phyloP scores from a whole-genome alignment of 2,329 filamentous ascomycete species.

The Cladosporium cucumerinum region DNA sequence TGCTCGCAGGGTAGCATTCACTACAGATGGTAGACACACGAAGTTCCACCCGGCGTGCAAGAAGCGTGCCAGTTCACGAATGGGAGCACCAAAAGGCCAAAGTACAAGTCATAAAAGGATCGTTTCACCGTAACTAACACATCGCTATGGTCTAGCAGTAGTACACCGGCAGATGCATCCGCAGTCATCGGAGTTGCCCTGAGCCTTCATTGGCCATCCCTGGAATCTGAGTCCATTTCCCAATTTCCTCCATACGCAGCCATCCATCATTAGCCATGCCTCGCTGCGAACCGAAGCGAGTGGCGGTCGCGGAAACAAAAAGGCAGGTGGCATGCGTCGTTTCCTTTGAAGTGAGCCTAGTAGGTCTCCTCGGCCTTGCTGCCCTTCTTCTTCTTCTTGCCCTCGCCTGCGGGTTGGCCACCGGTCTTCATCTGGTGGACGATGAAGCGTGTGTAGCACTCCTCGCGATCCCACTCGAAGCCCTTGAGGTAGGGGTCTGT shows the following conservation, averaged over 20 bases:
- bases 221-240: neutral
- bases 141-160: constrained; percentile 13
- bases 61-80: no score
- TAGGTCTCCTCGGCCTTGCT: constrained; percentile 26
- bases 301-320: constrained; percentile 1
- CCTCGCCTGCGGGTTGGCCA: constrained; percentile 48
- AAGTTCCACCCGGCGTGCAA: neutral
- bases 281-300: constrained; percentile 7
- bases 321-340: constrained; percentile 5
- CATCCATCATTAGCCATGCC: constrained; percentile 12
- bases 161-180: constrained; percentile 10
- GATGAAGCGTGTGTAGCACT: constrained; percentile 81
- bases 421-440: constrained; percentile 79
- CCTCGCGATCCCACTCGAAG: constrained; percentile 95
- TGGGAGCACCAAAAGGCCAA: neutral
- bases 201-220: neutral
- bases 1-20: neutral
- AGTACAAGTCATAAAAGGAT: constrained; percentile 11
- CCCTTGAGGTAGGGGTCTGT: constrained; percentile 83
- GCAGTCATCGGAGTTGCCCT: constrained; percentile 3
- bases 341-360: neutral
- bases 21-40: neutral
- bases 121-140: constrained; percentile 9
- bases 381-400: constrained; percentile 60
- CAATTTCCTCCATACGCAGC: constrained; percentile 7